Evolutionary conservation across 805 yeast genomes (phyloP).

Genomic region (Wickerhamomyces bovis): DNA sequence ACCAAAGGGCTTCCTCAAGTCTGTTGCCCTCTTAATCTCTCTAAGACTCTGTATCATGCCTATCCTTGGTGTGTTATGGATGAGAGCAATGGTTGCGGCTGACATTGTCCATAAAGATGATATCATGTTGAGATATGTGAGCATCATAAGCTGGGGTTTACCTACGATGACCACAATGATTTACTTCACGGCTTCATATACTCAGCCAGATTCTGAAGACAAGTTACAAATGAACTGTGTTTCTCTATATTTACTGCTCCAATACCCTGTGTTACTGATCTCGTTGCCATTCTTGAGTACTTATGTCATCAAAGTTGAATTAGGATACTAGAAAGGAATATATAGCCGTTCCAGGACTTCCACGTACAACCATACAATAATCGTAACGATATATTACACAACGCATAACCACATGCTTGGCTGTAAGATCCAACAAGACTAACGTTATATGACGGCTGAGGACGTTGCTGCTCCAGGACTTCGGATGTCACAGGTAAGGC

Average conservation of each 20-base stretch:
- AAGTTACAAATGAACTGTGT: constrained; percentile 9
- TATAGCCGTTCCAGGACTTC: no score
- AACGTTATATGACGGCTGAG: no score
- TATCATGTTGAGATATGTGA: constrained; percentile 57
- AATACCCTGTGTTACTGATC: constrained; percentile 5
- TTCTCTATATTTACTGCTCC: constrained; percentile 3
- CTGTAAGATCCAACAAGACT: no score
- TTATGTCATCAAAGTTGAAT: constrained; percentile 5
- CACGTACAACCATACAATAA: no score
- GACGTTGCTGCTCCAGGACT: no score
- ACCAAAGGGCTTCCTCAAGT: constrained; percentile 58
- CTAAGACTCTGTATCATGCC: constrained; percentile 65
- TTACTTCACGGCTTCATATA: constrained; percentile 78
- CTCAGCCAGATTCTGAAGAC: constrained; percentile 35
- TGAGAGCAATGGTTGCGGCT: constrained; percentile 48
- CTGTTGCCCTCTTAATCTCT: constrained; percentile 49
- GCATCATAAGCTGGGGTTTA: constrained; percentile 64
- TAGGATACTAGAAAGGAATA: not conserved
- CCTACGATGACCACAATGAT: constrained; percentile 86
- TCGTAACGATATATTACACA: no score
- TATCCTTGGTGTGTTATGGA: constrained; percentile 65
- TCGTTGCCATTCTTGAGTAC: constrained; percentile 7
- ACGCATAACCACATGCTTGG: no score
- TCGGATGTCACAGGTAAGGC: no score
- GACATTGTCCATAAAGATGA: constrained; percentile 52